These are phyloP conservation scores for Tuber umbilicatum DNA, from an alignment of 495 filamentous ascomycete genomes.

Conservation along the genomic window DNA sequence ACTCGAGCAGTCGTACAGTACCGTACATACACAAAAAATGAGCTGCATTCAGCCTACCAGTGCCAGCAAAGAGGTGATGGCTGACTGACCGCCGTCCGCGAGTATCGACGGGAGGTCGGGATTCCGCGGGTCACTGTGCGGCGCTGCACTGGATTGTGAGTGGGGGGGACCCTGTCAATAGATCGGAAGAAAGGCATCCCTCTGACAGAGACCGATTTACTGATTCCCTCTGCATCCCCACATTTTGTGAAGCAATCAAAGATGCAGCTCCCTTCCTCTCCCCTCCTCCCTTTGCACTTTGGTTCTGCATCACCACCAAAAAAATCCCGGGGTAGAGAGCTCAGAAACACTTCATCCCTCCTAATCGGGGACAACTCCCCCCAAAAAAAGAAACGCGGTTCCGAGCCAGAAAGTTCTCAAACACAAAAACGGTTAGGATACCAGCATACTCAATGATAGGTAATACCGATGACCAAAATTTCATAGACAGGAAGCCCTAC, in stretches of 20 bases:
- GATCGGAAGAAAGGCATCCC: slow-evolving; percentile 24
- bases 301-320: slow-evolving; percentile 10
- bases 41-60: neutral
- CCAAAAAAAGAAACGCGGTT: slow-evolving; percentile 28
- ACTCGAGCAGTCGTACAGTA: neutral
- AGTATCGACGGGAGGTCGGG: slow-evolving; percentile 9
- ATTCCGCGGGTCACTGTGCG: slow-evolving; percentile 17
- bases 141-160: slow-evolving; percentile 10
- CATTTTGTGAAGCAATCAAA: slow-evolving; percentile 14
- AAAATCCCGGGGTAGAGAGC: slow-evolving; percentile 26
- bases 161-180: slow-evolving; percentile 26
- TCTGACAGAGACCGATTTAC: slow-evolving; percentile 25
- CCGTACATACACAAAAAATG: neutral
- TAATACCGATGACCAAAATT: slow-evolving; percentile 3
- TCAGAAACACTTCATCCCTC: slow-evolving; percentile 21
- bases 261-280: slow-evolving; percentile 7
- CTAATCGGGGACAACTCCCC: slow-evolving; percentile 13
- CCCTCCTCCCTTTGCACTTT: neutral
- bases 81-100: slow-evolving; percentile 4
- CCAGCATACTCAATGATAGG: neutral
- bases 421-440: neutral
- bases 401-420: slow-evolving; percentile 18
- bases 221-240: slow-evolving; percentile 20
- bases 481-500: neutral
- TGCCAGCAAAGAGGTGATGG: slow-evolving; percentile 14